Base-by-base conservation (phyloP, 805 yeast genomes). In the Nakazawaea sp. region DNA sequence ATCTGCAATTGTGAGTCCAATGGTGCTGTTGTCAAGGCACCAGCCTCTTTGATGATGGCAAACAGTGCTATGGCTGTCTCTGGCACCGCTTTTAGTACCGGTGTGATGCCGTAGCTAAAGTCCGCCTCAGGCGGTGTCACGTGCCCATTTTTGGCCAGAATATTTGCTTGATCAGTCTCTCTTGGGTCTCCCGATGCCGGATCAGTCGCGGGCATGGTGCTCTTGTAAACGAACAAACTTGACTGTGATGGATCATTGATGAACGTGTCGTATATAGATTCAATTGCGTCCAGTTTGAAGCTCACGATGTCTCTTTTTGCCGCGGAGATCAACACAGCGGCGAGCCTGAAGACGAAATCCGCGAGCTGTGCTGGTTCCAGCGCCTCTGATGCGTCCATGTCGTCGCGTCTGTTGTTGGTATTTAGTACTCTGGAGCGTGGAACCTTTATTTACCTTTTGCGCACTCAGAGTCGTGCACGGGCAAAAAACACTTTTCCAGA, bases 11-110 rank as follows among this genome's bases (percentile, higher is more conserved):
- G 69, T 0, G 47, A 26, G 13, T 55, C 55, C 8, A 69, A 40
- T 0, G 62, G 42, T 0, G 27, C 30, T 0, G 42, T 34, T 10
- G 41, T 30, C 11, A 72, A 27, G 4, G 40, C 45, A 0, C 68
- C 70, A 24, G 55, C 60, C 15, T 58, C 64, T 44, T 73, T 74
- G 32, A 73, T 59, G n/a, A 72, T 38, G 9, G 69, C 60, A 12
- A 65, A 50, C 1, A 61, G 15, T 10, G 15, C n/a, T 7, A 26
- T 10, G 16, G 18, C 30, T 9, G 6, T 11, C 11, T 28, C 19
- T 7, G 30, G 30, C 19, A 28, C 12, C 12, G 13, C n/a, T 10
- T 10, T 10, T 21, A 21, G 10, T 10, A 10, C 7, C 7, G 28
- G 28, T n/a, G n/a, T n/a, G n/a, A n/a, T n/a, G n/a, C n/a, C n/a